A percentile compares a stretch with the other conserved stretches of the same genome.
Conservation (phyloP, 177 flowering plant species). For the Vitis hybrid region DNA sequence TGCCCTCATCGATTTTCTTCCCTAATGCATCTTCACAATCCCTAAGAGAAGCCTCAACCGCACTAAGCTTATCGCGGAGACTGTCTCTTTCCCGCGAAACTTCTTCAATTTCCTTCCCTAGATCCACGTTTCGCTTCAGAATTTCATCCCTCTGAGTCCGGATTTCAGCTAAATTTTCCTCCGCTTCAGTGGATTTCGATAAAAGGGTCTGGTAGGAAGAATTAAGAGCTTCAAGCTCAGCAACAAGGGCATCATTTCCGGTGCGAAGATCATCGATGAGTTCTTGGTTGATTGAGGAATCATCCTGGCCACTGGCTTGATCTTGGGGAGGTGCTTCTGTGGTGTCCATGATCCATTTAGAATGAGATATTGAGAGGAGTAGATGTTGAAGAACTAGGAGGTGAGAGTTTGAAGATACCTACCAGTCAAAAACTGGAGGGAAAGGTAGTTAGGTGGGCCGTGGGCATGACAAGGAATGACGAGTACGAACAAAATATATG, state of each 20-base stretch:
- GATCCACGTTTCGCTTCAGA: conserved; percentile 17
- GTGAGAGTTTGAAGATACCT: not conserved
- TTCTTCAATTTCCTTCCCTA: conserved; percentile 17
- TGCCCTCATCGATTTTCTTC: conserved; percentile 19
- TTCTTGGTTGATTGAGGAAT: not conserved
- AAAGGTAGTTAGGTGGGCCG: not conserved
- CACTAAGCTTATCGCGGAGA: conserved; percentile 18
- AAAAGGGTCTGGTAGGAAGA: conserved; percentile 17
- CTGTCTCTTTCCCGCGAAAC: conserved; percentile 32
- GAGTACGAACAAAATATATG: too few species aligned
- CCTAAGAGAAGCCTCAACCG: conserved; percentile 16
- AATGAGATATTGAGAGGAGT: not conserved
- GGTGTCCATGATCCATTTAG: conserved; percentile 21
- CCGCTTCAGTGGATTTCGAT: conserved; percentile 22
- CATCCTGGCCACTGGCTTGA: conserved; percentile 7
- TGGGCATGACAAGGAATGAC: too few species aligned
- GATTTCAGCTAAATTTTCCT: conserved; percentile 14
- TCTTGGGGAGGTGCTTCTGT: not conserved
- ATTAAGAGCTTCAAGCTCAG: conserved; percentile 35
- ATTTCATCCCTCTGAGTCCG: conserved; percentile 28
- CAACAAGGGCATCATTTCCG: conserved; percentile 18
- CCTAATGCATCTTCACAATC: conserved; percentile 27
- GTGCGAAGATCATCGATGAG: conserved; percentile 6
- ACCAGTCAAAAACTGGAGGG: conserved; percentile 23
- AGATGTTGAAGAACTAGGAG: not conserved